Conservation (phyloP, 768 basidiomycete genomes). For the Suillus brevipes region DNA sequence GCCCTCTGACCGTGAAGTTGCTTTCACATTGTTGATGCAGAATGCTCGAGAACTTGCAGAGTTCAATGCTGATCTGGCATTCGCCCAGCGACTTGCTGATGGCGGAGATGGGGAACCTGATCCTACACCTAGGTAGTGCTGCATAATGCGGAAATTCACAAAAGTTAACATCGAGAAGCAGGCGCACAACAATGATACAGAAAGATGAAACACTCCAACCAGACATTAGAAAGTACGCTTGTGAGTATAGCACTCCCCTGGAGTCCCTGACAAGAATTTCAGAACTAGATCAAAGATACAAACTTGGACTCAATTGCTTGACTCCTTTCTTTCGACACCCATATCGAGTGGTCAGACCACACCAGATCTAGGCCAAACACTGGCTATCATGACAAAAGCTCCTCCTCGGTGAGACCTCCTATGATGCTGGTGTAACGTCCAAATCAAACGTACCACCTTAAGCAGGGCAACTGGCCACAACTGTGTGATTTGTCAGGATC, state of each 20-base stretch:
- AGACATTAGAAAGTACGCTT: neutral
- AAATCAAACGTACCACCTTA: neutral
- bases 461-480: slow-evolving; percentile 25
- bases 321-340: slow-evolving; percentile 13
- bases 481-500: slow-evolving; percentile 39
- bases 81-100: neutral
- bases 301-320: slow-evolving; percentile 20
- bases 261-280: neutral
- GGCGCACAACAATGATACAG: neutral
- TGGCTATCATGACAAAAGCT: neutral
- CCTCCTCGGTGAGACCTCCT: slow-evolving; percentile 16
- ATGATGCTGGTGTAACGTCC: neutral
- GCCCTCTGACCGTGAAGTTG: slow-evolving; percentile 25
- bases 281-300: neutral
- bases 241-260: neutral
- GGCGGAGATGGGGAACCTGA: neutral
- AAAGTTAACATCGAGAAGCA: neutral
- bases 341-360: neutral
- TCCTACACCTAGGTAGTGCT: neutral
- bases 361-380: neutral
- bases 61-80: neutral
- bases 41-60: slow-evolving; percentile 21
- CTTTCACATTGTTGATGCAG: slow-evolving; percentile 24
- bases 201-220: no score
- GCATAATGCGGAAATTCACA: no score